A percentile compares a stretch with the other conserved stretches of the same genome.
These are phyloP conservation scores for Anisogramma anomala DNA, from an alignment of 2,329 filamentous ascomycete genomes.

Conservation along the genomic window DNA sequence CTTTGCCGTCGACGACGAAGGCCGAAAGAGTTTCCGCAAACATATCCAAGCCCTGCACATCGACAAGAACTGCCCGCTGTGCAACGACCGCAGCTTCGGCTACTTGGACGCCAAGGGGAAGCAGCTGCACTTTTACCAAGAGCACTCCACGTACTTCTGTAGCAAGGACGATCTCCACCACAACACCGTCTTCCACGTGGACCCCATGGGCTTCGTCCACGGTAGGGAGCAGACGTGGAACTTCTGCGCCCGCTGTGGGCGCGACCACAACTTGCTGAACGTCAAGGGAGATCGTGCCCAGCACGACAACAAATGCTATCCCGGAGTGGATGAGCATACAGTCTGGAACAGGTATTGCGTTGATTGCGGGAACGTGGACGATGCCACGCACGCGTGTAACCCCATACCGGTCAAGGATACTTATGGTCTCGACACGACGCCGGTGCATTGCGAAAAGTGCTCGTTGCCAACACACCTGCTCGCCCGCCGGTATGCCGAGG, in stretches of 20 bases:
- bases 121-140: slow-evolving; percentile 20
- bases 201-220: slow-evolving; percentile 1
- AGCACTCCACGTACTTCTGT: slow-evolving; percentile 19
- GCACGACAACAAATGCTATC: slow-evolving; percentile 15
- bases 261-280: slow-evolving; percentile 11
- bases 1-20: slow-evolving; percentile 22
- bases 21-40: slow-evolving; percentile 19
- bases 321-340: background rate
- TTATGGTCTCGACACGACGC: background rate
- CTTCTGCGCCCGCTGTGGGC: slow-evolving; percentile 16
- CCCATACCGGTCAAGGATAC: background rate
- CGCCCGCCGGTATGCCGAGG: slow-evolving; percentile 5
- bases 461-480: slow-evolving; percentile 5
- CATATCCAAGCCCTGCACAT: slow-evolving; percentile 28
- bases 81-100: slow-evolving; percentile 21
- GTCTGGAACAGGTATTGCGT: slow-evolving; percentile 2
- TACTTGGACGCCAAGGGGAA: slow-evolving; percentile 21
- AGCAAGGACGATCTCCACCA: slow-evolving; percentile 1
- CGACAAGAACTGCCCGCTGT: slow-evolving; percentile 26
- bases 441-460: slow-evolving; percentile 6
- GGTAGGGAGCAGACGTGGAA: slow-evolving; percentile 11
- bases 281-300: slow-evolving; percentile 10
- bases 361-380: slow-evolving; percentile 2
- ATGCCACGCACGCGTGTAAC: background rate
- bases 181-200: background rate